Evolutionary conservation across 2,329 filamentous ascomycete genomes (phyloP).

Genomic region (Cercospora sp.): DNA sequence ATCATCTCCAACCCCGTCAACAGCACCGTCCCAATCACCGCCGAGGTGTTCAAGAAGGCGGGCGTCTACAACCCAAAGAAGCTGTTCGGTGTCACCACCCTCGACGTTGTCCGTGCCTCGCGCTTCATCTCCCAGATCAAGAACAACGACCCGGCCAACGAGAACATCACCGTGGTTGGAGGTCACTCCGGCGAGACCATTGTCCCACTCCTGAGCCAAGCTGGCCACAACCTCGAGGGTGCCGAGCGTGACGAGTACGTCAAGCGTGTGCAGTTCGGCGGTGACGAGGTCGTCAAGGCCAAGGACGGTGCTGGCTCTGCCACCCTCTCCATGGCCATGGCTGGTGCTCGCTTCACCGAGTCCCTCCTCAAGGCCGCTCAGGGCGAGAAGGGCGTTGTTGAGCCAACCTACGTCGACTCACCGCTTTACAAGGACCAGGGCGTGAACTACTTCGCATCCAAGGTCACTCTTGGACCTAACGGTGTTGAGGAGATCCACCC

Average conservation of each 20-base stretch:
- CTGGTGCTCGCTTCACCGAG: conserved; percentile 82
- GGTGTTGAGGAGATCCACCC: conserved; percentile 92
- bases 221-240: conserved; percentile 80
- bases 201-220: conserved; percentile 95
- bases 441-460: conserved; percentile 93
- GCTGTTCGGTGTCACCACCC: conserved; percentile 98
- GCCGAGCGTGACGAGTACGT: conserved; percentile 74
- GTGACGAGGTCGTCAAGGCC: conserved; percentile 98
- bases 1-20: conserved; percentile 99
- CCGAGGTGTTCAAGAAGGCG: conserved; percentile 92
- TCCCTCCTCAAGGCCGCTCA: conserved; percentile 87
- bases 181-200: conserved; percentile 98
- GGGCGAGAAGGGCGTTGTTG: conserved; percentile 90
- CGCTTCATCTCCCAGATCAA: conserved; percentile 97
- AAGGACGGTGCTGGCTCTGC: conserved; percentile 97
- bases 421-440: conserved; percentile 98
- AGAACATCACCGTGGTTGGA: conserved; percentile 94
- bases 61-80: conserved; percentile 99
- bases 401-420: conserved; percentile 96
- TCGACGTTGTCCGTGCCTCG: conserved; percentile 95
- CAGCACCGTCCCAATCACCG: conserved; percentile 96
- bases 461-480: conserved; percentile 92
- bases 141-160: conserved; percentile 81
- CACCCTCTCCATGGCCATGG: conserved; percentile 98
- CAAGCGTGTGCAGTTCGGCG: conserved; percentile 96